Evolutionary conservation across 139 green algal genomes (phyloP).

Genomic region (Closterium sp.): DNA sequence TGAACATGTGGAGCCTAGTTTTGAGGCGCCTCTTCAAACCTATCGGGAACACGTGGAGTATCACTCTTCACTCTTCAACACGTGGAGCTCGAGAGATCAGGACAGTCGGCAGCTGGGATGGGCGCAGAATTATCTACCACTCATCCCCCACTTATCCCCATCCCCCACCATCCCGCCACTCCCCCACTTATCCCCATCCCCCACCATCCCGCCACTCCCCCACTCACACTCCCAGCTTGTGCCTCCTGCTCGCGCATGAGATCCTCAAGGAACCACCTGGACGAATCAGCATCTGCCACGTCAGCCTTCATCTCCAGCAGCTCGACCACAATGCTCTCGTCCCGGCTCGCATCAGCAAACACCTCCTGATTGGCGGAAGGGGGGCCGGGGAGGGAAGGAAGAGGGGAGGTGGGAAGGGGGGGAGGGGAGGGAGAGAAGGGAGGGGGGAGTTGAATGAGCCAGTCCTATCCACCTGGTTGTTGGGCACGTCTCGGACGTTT

Average conservation of each 20-base stretch:
- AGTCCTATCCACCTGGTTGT: too few relatives aligned
- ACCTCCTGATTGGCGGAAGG: conserved; percentile 7
- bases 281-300: conserved; percentile 21
- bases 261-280: conserved; percentile 37
- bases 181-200: too few relatives aligned
- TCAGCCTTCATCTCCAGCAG: conserved; percentile 30
- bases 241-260: conserved; percentile 27
- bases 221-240: background rate
- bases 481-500: too few relatives aligned
- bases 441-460: background rate
- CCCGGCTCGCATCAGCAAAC: conserved; percentile 20
- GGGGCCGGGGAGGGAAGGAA: background rate
- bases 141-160: too few relatives aligned
- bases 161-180: too few relatives aligned
- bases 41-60: too few relatives aligned
- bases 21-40: too few relatives aligned
- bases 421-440: background rate
- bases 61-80: too few relatives aligned
- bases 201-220: background rate
- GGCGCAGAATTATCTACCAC: background rate
- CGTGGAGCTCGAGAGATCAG: too few relatives aligned
- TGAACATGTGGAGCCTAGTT: too few relatives aligned
- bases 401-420: background rate
- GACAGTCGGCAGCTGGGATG: background rate
- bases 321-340: conserved; percentile 45